Base-by-base conservation (phyloP, 495 filamentous ascomycete species). In the Lasiosphaeriaceae sp. region DNA sequence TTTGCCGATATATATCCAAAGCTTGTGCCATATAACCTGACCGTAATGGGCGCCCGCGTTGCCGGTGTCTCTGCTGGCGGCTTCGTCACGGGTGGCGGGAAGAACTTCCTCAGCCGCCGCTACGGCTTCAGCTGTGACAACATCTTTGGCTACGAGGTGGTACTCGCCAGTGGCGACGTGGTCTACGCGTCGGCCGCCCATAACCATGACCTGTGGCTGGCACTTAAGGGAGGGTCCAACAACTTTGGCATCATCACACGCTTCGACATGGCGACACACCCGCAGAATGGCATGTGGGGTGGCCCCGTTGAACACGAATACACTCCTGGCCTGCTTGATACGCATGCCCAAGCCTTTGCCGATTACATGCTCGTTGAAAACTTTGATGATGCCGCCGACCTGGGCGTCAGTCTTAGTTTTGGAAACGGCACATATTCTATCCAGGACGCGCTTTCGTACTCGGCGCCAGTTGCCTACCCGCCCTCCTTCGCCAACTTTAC, bases 111-210 rank as follows among this genome's bases (percentile, higher is more conserved):
- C 56, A 69, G 72, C n/a, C 72, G 70, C 57, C 65, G 69, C 44
- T 62, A 76, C 21, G 77, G 77, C 2, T 74, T 74, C 52, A 72
- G 66, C 3, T 77, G 69, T 45, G 75, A 77, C 52, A 71, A 72
- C 24, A 68, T 81, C 34, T 59, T 67, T 14, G 74, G 71, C 49
- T 83, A 67, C 57, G 80, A 84, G 46, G 72, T 85, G 16, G 80
- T 84, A 21, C 68, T 84, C 9, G 77, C 81, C 47, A 79, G 80
- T 60, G 74, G 78, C 17, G 77, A 71, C 20, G 72, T 83, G 59
- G 71, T 81, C 24, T 74, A 75, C 49, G 80, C 77, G 8, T 77
- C 70, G 44, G 62, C 65, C n/a, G 66, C 69, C 21, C 56, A 54
- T 37, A 62, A 79, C 44, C 64, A 70, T 0, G 72, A 75, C 39